phyloP scores from a whole-genome alignment of 106 monocot genomes.

The Allium sativum region DNA sequence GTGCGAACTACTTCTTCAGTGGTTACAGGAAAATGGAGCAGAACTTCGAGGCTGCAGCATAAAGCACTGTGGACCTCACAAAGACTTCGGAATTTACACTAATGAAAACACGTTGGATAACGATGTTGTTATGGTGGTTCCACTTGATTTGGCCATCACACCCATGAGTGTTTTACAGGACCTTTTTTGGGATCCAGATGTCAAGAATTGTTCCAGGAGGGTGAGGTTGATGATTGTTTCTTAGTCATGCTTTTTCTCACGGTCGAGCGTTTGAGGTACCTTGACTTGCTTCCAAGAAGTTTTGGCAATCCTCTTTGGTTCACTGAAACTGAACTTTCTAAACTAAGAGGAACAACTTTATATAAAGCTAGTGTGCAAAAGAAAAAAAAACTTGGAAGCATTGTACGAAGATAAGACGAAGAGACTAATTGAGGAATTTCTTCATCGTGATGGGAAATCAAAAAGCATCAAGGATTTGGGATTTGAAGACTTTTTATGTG shows the following conservation, averaged over 20 bases:
- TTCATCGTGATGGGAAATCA: slow-evolving; percentile 20
- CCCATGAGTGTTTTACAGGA: slow-evolving; percentile 94
- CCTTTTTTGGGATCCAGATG: slow-evolving; percentile 48
- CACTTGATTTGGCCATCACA: slow-evolving; percentile 86
- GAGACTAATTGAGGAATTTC: slow-evolving; percentile 57
- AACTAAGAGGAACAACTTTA: slow-evolving; percentile 80
- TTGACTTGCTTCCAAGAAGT: slow-evolving; percentile 79
- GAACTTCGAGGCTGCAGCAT: slow-evolving; percentile 65
- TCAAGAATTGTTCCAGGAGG: slow-evolving; percentile 60
- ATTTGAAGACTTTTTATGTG: no score
- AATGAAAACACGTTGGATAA: slow-evolving; percentile 8
- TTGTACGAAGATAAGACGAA: slow-evolving; percentile 68
- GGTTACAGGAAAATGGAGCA: slow-evolving; percentile 80
- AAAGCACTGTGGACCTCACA: slow-evolving; percentile 40
- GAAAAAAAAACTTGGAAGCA: slow-evolving; percentile 54
- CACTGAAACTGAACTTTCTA: slow-evolving; percentile 62
- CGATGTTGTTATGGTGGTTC: slow-evolving; percentile 79
- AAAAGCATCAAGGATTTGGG: slow-evolving; percentile 8
- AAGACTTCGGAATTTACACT: slow-evolving; percentile 71
- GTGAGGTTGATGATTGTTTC: slow-evolving; percentile 75
- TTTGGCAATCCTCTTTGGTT: slow-evolving; percentile 89
- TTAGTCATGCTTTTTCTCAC: slow-evolving; percentile 75
- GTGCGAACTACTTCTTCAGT: slow-evolving; percentile 54
- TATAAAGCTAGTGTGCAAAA: slow-evolving; percentile 56
- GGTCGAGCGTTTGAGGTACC: slow-evolving; percentile 76